These are phyloP conservation scores for Erigeron philadelphicus DNA, from an alignment of 140 eudicot genomes.

Conservation along the genomic window DNA sequence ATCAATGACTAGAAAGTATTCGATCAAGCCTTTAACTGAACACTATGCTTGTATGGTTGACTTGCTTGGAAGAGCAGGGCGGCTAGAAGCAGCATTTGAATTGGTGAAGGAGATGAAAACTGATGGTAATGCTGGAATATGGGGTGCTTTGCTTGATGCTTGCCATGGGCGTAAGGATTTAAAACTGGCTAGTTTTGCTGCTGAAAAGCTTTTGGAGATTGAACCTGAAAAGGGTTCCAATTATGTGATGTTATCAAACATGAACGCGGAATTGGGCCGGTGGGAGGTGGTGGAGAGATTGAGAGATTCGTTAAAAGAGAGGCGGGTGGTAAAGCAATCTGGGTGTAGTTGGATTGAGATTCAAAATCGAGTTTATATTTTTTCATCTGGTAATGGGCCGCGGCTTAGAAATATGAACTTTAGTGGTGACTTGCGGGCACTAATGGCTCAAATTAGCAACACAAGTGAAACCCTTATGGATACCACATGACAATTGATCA, in stretches of 20 bases:
- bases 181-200: slow-evolving; percentile 42
- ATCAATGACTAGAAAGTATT: slow-evolving; percentile 34
- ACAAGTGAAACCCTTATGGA: slow-evolving; percentile 2
- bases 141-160: slow-evolving; percentile 60
- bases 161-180: slow-evolving; percentile 39
- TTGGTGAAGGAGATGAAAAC: slow-evolving; percentile 38
- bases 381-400: slow-evolving; percentile 29
- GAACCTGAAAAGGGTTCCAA: slow-evolving; percentile 40
- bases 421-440: slow-evolving; percentile 16
- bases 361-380: slow-evolving; percentile 37
- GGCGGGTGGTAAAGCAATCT: slow-evolving; percentile 33
- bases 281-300: slow-evolving; percentile 55
- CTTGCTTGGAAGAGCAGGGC: slow-evolving; percentile 65
- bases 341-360: slow-evolving; percentile 63
- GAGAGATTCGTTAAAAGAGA: slow-evolving; percentile 37
- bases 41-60: slow-evolving; percentile 63
- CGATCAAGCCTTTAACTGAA: slow-evolving; percentile 42
- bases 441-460: slow-evolving; percentile 25
- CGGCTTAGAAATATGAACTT: slow-evolving; percentile 17
- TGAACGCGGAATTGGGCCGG: slow-evolving; percentile 46
- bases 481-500: not conserved
- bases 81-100: slow-evolving; percentile 39
- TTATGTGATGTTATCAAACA: slow-evolving; percentile 47
- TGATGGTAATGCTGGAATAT: slow-evolving; percentile 38
- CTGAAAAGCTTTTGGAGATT: slow-evolving; percentile 43